A percentile compares a stretch with the other conserved stretches of the same genome.
Evolutionary conservation across 441 rosid genomes (phyloP).

Genomic region (Arabidopsis lyrata): DNA sequence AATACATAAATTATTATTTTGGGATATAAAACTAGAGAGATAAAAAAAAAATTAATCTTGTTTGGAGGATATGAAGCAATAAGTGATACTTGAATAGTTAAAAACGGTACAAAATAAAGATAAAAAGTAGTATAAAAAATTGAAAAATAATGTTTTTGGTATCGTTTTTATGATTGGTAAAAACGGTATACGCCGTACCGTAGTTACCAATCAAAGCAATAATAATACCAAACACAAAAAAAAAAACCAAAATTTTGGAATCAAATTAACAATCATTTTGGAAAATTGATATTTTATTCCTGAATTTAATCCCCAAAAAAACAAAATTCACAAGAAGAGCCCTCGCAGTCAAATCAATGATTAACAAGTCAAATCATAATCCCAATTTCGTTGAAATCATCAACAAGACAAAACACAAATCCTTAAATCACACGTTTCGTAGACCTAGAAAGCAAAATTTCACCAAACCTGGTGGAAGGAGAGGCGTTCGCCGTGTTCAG

Average conservation of each 20-base stretch:
- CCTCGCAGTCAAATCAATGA: constrained; percentile 16
- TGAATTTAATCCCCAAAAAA: not conserved
- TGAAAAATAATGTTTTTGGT: no score
- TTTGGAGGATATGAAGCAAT: not conserved
- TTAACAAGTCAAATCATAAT: constrained; percentile 24
- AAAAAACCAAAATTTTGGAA: constrained; percentile 20
- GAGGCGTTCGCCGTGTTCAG: constrained; percentile 52
- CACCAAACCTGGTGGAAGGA: constrained; percentile 65
- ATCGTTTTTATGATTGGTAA: no score
- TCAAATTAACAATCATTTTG: constrained; percentile 18
- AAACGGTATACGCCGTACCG: no score
- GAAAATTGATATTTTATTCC: not conserved
- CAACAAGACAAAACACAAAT: not conserved
- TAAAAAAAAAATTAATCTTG: no score
- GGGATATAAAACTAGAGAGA: not conserved
- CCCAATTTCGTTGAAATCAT: constrained; percentile 12
- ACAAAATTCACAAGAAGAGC: not conserved
- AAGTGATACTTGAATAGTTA: no score
- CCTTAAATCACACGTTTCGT: constrained; percentile 33
- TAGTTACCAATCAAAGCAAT: no score
- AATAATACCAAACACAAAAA: not conserved
- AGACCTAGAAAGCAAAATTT: constrained; percentile 26
- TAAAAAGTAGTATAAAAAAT: no score
- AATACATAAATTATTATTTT: not conserved
- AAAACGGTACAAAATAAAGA: no score